phyloP scores from a whole-genome alignment of 2,329 filamentous ascomycete genomes.

The Fusarium subglutinans region DNA sequence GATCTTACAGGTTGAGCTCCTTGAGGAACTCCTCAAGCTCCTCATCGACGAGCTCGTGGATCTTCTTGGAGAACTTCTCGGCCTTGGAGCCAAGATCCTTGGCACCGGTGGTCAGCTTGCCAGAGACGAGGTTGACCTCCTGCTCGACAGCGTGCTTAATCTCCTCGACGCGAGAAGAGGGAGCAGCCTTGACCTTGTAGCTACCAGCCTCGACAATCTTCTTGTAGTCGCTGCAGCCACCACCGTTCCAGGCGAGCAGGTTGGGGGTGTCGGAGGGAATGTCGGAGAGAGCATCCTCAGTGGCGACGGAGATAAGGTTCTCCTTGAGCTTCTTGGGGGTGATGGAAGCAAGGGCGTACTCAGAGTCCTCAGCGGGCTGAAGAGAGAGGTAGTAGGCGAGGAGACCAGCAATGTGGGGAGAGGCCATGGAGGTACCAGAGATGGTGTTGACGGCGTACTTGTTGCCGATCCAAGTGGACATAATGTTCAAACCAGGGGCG shows the following conservation, averaged over 20 bases:
- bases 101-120: constrained; percentile 64
- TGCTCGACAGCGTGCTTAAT: constrained; percentile 69
- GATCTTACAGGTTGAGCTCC: constrained; percentile 56
- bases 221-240: constrained; percentile 90
- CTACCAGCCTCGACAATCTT: constrained; percentile 79
- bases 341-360: constrained; percentile 88
- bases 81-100: constrained; percentile 65
- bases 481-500: constrained; percentile 94
- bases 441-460: constrained; percentile 98
- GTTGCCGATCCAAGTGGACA: constrained; percentile 98
- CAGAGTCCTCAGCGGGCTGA: constrained; percentile 88
- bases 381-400: constrained; percentile 98
- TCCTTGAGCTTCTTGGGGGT: constrained; percentile 95
- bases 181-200: constrained; percentile 66
- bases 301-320: constrained; percentile 84
- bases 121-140: constrained; percentile 67
- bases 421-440: constrained; percentile 99
- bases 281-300: constrained; percentile 78
- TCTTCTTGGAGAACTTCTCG: constrained; percentile 70
- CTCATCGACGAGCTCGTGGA: constrained; percentile 68
- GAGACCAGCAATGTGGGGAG: constrained; percentile 94
- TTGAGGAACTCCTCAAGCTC: constrained; percentile 69
- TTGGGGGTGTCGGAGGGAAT: constrained; percentile 90
- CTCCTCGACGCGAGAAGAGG: constrained; percentile 60
- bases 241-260: constrained; percentile 98